Conservation (phyloP, 257 asterid genomes). For the Scutellaria baicalensis region DNA sequence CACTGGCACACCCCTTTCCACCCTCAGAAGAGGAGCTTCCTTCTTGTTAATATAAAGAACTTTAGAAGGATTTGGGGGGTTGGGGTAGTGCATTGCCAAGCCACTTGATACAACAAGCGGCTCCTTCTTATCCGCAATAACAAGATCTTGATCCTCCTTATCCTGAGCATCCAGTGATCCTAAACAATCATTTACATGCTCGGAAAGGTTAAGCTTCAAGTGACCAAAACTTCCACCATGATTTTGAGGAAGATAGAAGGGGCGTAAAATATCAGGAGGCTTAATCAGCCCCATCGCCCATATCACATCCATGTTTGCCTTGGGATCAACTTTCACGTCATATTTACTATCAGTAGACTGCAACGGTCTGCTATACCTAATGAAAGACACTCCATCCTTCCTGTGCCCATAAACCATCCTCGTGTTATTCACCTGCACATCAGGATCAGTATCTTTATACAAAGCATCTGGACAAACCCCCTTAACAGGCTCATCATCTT, state of each 20-base stretch:
- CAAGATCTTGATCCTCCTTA: constrained; percentile 94
- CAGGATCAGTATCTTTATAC: constrained; percentile 38
- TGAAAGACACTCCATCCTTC: constrained; percentile 86
- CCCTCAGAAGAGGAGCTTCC: constrained; percentile 88
- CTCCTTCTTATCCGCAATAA: constrained; percentile 85
- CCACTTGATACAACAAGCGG: constrained; percentile 74
- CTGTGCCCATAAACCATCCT: constrained; percentile 74
- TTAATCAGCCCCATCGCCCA: constrained; percentile 89
- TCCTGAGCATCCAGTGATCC: constrained; percentile 92
- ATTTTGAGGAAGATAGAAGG: constrained; percentile 91
- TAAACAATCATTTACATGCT: constrained; percentile 64
- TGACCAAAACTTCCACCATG: constrained; percentile 85
- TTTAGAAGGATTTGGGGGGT: constrained; percentile 90
- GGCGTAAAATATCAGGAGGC: constrained; percentile 88
- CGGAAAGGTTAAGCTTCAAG: constrained; percentile 64
- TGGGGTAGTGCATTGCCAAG: constrained; percentile 80
- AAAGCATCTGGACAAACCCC: constrained; percentile 89
- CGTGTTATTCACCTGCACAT: constrained; percentile 55
- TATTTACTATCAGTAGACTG: constrained; percentile 50
- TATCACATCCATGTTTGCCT: constrained; percentile 60
- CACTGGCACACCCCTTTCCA: constrained; percentile 92
- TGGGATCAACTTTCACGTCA: constrained; percentile 51
- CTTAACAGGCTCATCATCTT: constrained; percentile 50
- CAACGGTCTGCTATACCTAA: constrained; percentile 70
- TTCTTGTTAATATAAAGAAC: constrained; percentile 90